A percentile compares a stretch with the other conserved stretches of the same genome.
Evolutionary conservation across 345 rosid genomes (phyloP).

Genomic region (thale cress (Arabidopsis thaliana)): DNA sequence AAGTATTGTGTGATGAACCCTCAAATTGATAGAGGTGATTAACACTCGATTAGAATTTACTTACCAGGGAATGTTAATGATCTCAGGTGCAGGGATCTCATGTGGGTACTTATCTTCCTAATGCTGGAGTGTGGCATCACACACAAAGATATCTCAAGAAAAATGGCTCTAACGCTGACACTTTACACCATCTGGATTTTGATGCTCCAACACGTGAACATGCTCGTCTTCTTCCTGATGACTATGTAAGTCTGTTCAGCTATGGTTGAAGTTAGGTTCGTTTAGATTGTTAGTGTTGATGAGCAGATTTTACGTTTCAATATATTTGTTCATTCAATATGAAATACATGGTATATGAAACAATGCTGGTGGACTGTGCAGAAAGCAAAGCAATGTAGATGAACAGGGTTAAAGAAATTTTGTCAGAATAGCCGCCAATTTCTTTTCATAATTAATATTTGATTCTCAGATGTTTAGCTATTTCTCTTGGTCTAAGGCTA

Average conservation of each 20-base stretch:
- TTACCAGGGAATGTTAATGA: conserved; percentile 22
- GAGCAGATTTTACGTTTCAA: conserved; percentile 13
- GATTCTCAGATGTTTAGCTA: conserved; percentile 17
- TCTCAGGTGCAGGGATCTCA: conserved; percentile 90
- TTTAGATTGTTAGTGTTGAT: conserved; percentile 24
- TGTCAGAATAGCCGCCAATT: background rate
- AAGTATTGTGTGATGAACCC: conserved; percentile 15
- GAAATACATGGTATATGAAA: conserved; percentile 16
- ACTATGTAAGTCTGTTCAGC: conserved; percentile 61
- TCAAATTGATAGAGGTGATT: conserved; percentile 6
- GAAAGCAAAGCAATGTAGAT: conserved; percentile 25
- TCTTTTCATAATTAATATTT: background rate
- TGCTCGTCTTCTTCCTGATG: conserved; percentile 78
- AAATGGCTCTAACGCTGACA: conserved; percentile 58
- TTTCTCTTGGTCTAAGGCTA: conserved; percentile 22
- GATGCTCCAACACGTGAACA: conserved; percentile 99
- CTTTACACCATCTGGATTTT: conserved; percentile 92
- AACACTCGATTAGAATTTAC: conserved; percentile 4
- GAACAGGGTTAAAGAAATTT: background rate
- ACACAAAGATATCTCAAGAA: conserved; percentile 86
- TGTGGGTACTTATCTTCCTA: conserved; percentile 93
- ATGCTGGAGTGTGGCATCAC: conserved; percentile 95
- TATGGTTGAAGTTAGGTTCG: conserved; percentile 25
- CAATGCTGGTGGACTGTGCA: conserved; percentile 20
- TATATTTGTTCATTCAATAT: background rate